These are phyloP conservation scores for Syncephalis plumigaleata DNA, from an alignment of 371 early-diverging fungal species.

Conservation along the genomic window DNA sequence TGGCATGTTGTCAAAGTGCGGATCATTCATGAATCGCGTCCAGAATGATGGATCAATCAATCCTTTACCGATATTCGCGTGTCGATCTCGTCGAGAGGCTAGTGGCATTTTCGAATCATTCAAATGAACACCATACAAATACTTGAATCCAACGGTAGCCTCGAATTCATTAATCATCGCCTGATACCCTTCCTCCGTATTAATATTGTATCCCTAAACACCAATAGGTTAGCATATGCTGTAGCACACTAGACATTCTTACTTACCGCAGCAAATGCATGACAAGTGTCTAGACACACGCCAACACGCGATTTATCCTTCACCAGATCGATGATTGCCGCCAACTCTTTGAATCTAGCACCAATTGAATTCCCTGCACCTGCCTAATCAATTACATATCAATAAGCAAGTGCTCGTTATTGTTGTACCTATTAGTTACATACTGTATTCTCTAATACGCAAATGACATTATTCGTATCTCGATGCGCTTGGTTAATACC, in stretches of 20 bases:
- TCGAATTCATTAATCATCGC: slow-evolving; percentile 31
- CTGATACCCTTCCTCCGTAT: slow-evolving; percentile 22
- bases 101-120: slow-evolving; percentile 31
- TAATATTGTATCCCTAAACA: slow-evolving; percentile 52
- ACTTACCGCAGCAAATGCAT: slow-evolving; percentile 43
- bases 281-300: slow-evolving; percentile 51
- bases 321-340: slow-evolving; percentile 26
- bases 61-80: slow-evolving; percentile 43
- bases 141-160: slow-evolving; percentile 26
- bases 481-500: slow-evolving; percentile 28
- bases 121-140: slow-evolving; percentile 39
- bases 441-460: slow-evolving; percentile 51
- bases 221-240: background rate
- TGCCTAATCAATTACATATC: too few relatives aligned
- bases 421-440: slow-evolving; percentile 9
- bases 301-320: slow-evolving; percentile 35
- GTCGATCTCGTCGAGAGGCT: slow-evolving; percentile 30
- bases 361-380: slow-evolving; percentile 28
- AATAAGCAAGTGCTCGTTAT: background rate
- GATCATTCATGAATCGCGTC: slow-evolving; percentile 31
- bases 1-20: slow-evolving; percentile 28
- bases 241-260: slow-evolving; percentile 6
- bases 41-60: slow-evolving; percentile 37
- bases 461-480: slow-evolving; percentile 18
- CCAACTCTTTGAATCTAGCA: slow-evolving; percentile 30